Base-by-base conservation (phyloP, 2,329 filamentous ascomycete genomes). In the Colletotrichum theobromicola region DNA sequence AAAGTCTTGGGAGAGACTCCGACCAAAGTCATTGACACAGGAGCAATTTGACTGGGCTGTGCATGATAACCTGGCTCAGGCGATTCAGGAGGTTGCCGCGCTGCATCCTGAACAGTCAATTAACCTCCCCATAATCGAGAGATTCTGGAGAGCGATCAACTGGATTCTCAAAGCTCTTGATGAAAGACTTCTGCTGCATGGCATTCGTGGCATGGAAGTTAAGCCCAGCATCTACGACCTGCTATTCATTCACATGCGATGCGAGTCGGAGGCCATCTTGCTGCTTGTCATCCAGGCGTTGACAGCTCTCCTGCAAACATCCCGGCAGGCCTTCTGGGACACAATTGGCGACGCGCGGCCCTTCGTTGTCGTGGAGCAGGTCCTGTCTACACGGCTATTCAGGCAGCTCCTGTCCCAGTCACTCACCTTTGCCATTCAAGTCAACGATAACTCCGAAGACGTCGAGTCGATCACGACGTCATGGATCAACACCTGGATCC, bases 31-130 rank as follows among this genome's bases (percentile, higher is more conserved):
- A 24, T 89, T 97, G 65, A 92, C 93, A 1, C 87, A 90, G 12
- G 88, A 92, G 42, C 94, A 97, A 77, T 98, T 98, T 81, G 94
- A 98, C 57, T 97, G 94, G 93, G 94, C 94, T 13, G 92, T 98
- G 53, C 92, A 93, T 76, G 93, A 94, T 75, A 92, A 93, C 37
- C 87, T 98, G 21, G 86, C 92, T 46, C 87, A 89, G 70, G 92
- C 92, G 9, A 91, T 98, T 74, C 85, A 89, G 64, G 87, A 89
- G 32, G 91, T 93, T 3, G 89, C 90, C 63, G 85, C 88, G 15
- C 76, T 67, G 24, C 65, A 75, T 55, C 80, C 79, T 74, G 88
- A 87, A 69, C 89, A 89, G 26, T 82, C 87, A 18, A 82, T 83
- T 66, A 79, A 83, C 60, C 79, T 81, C 81, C 75, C 83, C 75